Evolutionary conservation across 371 early-diverging fungal species (phyloP).

Genomic region (Lichtheimia corymbifera): DNA sequence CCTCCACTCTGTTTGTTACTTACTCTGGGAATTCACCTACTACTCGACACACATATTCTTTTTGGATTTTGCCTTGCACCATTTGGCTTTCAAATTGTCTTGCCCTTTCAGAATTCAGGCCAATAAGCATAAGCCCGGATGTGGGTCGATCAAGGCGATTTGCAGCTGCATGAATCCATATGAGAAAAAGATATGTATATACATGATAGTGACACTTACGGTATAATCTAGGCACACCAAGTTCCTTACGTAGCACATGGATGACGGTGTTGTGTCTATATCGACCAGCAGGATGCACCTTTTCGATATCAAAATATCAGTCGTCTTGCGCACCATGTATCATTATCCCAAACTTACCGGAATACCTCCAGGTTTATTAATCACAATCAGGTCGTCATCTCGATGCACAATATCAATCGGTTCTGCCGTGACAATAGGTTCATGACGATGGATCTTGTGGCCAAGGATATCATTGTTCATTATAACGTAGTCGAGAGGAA

Average conservation of each 20-base stretch:
- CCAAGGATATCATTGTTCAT: conserved; percentile 75
- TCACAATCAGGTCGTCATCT: conserved; percentile 70
- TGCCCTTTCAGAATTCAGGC: conserved; percentile 62
- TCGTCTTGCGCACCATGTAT: too few species aligned
- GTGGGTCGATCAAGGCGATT: conserved; percentile 94
- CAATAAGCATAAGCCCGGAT: conserved; percentile 88
- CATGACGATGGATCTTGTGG: conserved; percentile 91
- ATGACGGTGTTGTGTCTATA: conserved; percentile 83
- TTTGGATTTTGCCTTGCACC: conserved; percentile 65
- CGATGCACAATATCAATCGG: conserved; percentile 64
- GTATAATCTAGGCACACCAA: conserved; percentile 61
- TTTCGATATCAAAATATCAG: background rate
- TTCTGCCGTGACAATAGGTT: conserved; percentile 83
- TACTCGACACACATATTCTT: conserved; percentile 89
- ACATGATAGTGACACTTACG: conserved; percentile 54
- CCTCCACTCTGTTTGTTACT: conserved; percentile 8
- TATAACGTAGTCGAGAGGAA: conserved; percentile 53
- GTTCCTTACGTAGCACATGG: conserved; percentile 73
- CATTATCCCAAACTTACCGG: conserved; percentile 55
- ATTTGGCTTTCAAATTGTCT: conserved; percentile 65
- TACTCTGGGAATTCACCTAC: conserved; percentile 84
- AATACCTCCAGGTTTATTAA: conserved; percentile 90
- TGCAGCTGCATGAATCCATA: conserved; percentile 46
- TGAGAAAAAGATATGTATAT: background rate
- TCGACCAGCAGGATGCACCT: conserved; percentile 80